Conservation (phyloP, 441 rosid species). For the Syzygium syzygioides region DNA sequence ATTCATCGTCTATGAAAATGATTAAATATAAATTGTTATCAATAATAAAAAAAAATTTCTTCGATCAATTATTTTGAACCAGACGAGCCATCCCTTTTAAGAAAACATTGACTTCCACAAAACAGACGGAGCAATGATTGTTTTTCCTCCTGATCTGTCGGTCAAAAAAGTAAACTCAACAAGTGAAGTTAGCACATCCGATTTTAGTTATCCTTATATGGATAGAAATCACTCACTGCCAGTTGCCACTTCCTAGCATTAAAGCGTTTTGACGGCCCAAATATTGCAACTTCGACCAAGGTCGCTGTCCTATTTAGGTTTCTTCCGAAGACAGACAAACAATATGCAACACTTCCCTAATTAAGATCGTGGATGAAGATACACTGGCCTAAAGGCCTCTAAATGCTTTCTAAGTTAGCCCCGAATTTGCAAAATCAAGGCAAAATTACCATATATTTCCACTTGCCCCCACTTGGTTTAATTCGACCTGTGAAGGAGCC, state of each 20-base stretch:
- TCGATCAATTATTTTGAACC: fast-evolving
- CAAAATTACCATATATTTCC: neutral
- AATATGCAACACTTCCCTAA: neutral
- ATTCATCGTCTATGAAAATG: neutral
- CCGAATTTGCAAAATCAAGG: neutral
- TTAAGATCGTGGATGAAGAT: neutral
- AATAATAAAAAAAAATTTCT: fast-evolving
- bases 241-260: neutral
- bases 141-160: neutral
- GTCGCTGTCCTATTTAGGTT: neutral
- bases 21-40: neutral
- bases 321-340: neutral
- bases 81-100: fast-evolving
- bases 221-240: neutral
- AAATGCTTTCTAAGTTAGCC: neutral
- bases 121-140: neutral
- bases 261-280: neutral
- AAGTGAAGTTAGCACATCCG: neutral
- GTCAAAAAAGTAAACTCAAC: neutral
- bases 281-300: neutral
- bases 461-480: neutral
- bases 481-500: neutral
- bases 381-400: neutral
- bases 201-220: neutral
- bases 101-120: fast-evolving